Evolutionary conservation across 225 moss, liverwort and hornwort genomes (phyloP), one percentile per base, ranked within the genome.

Genomic region (Bryum argenteum): DNA sequence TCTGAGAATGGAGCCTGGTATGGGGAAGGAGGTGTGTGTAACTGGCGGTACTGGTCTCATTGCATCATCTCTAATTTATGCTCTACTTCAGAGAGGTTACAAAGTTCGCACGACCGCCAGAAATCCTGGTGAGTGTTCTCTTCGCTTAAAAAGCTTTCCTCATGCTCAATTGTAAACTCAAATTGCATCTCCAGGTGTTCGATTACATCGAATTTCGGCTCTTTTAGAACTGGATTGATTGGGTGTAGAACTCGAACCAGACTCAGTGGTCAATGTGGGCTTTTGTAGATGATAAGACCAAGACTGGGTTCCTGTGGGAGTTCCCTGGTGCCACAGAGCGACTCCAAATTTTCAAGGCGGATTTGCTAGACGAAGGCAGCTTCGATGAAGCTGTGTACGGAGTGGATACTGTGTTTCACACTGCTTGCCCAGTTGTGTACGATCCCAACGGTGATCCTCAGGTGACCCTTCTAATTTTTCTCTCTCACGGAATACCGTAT

Each of bases 41-140:
- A 92, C 94, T 11, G 97, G 97, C 44, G 92, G 92, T 19, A 91
- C 92, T 8, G 97, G 97, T 16, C 91, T 79, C 84, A 88, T 94
- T 47, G 91, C 87, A 19, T 94, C 97, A 1, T 85, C 58, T 24
- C 71, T 98, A 63, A 84, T 98, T 26, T 79, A 73, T 20, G 76
- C 82, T 58, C 89, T 98, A 2, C 82, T 98, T 51, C 77, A 77
- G 66, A 74, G 78, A 56, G 97, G 94, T 38, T 94, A 92, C 79
- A 78, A 48, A 62, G 94, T 98, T 54, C 89, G 92, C 68, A 81
- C 94, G 3, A 94, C 92, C 14, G 88, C 89, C 28, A 78, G 94
- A 71, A 87, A 87, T 53, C 82, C 91, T 70, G 71, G 91, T 88
- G 40, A 38, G 61, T 43, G 43, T 14, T 42, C 26, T 45, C 44